These are phyloP conservation scores for Neurospora sp. DNA, from an alignment of 495 filamentous ascomycete genomes.

Conservation along the genomic window DNA sequence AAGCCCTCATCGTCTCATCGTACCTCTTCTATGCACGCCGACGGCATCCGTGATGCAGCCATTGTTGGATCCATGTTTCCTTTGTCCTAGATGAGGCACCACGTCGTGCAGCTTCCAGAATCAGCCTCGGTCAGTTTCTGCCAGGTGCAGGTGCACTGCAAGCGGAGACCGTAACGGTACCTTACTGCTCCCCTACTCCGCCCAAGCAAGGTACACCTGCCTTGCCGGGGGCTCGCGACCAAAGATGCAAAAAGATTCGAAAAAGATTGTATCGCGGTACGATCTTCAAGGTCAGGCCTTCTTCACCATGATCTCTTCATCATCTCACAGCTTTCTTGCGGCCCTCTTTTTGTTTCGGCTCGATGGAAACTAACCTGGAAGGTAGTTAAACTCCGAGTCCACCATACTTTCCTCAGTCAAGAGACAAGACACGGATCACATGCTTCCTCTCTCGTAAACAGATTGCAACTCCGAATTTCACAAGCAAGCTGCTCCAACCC, in stretches of 20 bases:
- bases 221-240: not conserved
- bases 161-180: not conserved
- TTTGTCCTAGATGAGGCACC: constrained; percentile 26
- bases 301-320: not conserved
- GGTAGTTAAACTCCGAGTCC: not conserved
- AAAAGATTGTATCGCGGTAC: not conserved
- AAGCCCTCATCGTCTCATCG: not conserved
- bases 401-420: not conserved
- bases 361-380: not conserved
- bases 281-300: not conserved
- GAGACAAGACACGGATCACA: not conserved
- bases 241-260: not conserved
- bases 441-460: not conserved
- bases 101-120: constrained; percentile 16
- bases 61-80: constrained; percentile 8
- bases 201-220: not conserved
- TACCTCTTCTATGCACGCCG: not conserved
- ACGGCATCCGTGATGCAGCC: not conserved
- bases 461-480: not conserved
- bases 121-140: not conserved
- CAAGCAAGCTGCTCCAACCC: not conserved
- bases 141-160: not conserved
- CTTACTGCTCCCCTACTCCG: not conserved
- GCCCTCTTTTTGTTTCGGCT: not conserved
- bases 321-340: not conserved